These are phyloP conservation scores for Alternaria sp. DNA, from an alignment of 2,329 filamentous ascomycete genomes.

Conservation along the genomic window DNA sequence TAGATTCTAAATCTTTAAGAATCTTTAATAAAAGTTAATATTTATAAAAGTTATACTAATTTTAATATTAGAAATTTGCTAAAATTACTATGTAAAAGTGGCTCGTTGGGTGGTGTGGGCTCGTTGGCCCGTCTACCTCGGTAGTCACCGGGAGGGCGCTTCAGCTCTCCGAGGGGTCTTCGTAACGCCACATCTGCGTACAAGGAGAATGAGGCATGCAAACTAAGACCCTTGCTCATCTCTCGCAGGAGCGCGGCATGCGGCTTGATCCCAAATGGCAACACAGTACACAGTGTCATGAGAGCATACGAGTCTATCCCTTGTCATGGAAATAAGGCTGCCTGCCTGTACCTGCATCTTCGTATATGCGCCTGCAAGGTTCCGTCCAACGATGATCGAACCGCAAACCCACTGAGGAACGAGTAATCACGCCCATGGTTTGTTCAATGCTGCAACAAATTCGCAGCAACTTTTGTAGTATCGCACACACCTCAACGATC, in stretches of 20 bases:
- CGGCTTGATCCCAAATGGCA: not conserved
- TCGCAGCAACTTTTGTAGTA: not conserved
- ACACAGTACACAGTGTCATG: not conserved
- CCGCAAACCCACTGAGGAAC: not conserved
- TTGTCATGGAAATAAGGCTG: not conserved
- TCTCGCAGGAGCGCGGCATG: not conserved
- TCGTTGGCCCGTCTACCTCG: too few species aligned
- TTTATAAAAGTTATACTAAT: too few species aligned
- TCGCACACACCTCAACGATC: not conserved
- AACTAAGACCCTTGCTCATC: not conserved
- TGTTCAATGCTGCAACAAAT: not conserved
- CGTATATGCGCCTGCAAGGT: constrained; percentile 14
- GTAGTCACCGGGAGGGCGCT: not conserved
- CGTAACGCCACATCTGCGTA: not conserved
- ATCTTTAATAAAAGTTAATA: too few species aligned
- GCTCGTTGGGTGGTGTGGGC: too few species aligned
- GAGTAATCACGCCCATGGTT: not conserved
- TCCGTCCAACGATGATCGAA: not conserved
- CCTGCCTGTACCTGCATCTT: constrained; percentile 10
- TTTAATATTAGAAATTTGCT: too few species aligned
- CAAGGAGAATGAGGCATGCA: not conserved
- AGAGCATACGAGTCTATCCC: not conserved
- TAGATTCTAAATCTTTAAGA: too few species aligned
- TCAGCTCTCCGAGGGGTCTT: not conserved
- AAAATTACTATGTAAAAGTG: too few species aligned